Base-by-base conservation (phyloP, 345 rosid genomes). In the Cardamine occulta region DNA sequence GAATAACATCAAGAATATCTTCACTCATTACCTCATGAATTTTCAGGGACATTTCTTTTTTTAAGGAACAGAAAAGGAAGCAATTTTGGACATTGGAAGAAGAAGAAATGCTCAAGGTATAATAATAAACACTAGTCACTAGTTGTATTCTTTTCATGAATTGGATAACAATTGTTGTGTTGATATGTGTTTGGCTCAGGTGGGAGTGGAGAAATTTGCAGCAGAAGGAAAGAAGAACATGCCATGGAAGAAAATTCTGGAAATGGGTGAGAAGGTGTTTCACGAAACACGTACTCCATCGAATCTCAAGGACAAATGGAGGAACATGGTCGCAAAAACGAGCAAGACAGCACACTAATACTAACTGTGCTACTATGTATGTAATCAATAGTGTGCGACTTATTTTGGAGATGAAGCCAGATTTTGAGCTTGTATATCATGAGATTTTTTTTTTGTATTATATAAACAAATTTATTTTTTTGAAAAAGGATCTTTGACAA, bases 261-360 rank as follows among this genome's bases (percentile, higher is more conserved):
- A 89, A 18, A 85, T 82, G 82, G 97, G 98, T 68, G 73, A n/a
- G 8, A 77, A 72, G 23, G 84, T 87, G 68, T 93, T 91, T 45
- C 56, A 88, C 32, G 40, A 63, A 51, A 84, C 83, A 47, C 91
- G 97, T 37, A 80, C 80, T 31, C 90, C 98, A 0, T 14, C 71
- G 56, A 97, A 89, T 80, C 96, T 93, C 35, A 89, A 87, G 79
- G 93, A 89, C 73, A 93, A 91, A 70, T 91, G 96, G 96, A 88
- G 86, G 82, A 83, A 74, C 65, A 78, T 83, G 32, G 37, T 47
- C 19, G 67, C 34, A 14, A n/a, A 32, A 24, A 7, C 14, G 40
- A 11, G 44, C 63, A 51, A 48, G 28, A 31, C 56, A 19, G 37
- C 12, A 55, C 21, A 42, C 28, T 68, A 32, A 44, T 14, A 21